Evolutionary conservation across 129 eudicot genomes (phyloP), one percentile per base, ranked within the genome.

Genomic region (Silybum marianum): DNA sequence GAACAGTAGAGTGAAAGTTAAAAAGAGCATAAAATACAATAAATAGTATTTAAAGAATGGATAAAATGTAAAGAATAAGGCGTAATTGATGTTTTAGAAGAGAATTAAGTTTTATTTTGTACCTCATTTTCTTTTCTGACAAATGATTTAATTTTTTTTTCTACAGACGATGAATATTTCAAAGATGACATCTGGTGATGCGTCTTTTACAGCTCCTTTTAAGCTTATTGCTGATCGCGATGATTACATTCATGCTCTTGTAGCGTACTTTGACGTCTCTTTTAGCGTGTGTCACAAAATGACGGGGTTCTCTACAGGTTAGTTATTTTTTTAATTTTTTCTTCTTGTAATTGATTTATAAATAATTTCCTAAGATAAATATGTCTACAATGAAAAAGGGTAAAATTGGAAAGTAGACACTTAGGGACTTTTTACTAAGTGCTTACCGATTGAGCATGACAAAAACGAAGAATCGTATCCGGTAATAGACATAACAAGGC

Each of bases 291-390:
- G 98, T 66, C 99, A 96, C 82, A 96, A 96, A 75, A 44, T 88
- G 84, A 85, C 92, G 70, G 99, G 99, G 74, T 96, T 96, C 92
- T 96, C 99, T 2, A 96, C 99, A 87, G 99, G 99, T 96, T 54
- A n/a, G 83, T 72, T 65, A 39, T 24, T 73, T n/a, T 78, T 26
- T 60, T 32, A 3, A 26, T 72, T 69, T 19, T 40, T 1, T 5
- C 30, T 58, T 58, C 24, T 58, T 58, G 66, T 58, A 18, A 18
- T 58, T 2, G 10, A 2, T 58, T 58, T 4, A 32, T 32, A 6
- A 58, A 3, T 58, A 7, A n/a, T 48, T 48, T 13, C n/a, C 19
- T 19, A 42, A 42, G 2, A 10, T 42, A 42, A 42, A 42, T 42
- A 11, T 40, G 16, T 42, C 51, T 11, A 0, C 54, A 44, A 44